Base-by-base conservation (phyloP, 2,329 filamentous ascomycete species). In the Penicillium vulpinum region DNA sequence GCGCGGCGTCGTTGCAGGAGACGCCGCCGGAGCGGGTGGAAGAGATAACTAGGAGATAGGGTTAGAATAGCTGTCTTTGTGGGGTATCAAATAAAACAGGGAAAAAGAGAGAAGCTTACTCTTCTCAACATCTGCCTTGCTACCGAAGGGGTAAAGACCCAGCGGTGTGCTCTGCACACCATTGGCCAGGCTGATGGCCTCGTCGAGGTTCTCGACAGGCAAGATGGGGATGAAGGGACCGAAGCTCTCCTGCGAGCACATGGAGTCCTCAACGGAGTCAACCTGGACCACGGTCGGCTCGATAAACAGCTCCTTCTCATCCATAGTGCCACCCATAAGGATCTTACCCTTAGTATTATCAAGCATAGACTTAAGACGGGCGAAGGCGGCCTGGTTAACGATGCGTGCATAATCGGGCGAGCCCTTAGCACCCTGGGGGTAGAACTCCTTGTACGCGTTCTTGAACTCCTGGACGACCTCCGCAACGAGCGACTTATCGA, bases 261-360 rank as follows among this genome's bases (percentile, higher is more conserved):
- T 85, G 8, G 88, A 83, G 76, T 96, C 93, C 47, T 92, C 83
- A 16, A 83, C 71, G 60, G 85, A 86, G 63, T 90, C 82, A 36
- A 97, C 88, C 59, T 91, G 82, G n/a, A 99, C 87, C n/a, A 93
- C 86, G 0, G 94, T 99, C 0, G 92, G 91, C 72, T 93, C 91
- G 65, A 99, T 94, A 76, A 89, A 97, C 48, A 89, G 86, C 31
- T 91, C 84, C 35, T 83, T 80, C 71, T 90, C 87, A 73, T 97
- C 91, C 78, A 89, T 87, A 53, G 87, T 85, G 47, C 94, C 94
- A 50, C 94, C 94, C 67, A 96, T 79, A 47, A 97, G 81, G 62
- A 99, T 91, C 77, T 90, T 89, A 73, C 94, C 94, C 60, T 84
- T 84, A 54, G 85, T 89, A 55, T 85, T 82, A 73, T 96, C 91